Evolutionary conservation across 176 grass and related monocot genomes (phyloP).

Genomic region (Calamus simplicifolius): DNA sequence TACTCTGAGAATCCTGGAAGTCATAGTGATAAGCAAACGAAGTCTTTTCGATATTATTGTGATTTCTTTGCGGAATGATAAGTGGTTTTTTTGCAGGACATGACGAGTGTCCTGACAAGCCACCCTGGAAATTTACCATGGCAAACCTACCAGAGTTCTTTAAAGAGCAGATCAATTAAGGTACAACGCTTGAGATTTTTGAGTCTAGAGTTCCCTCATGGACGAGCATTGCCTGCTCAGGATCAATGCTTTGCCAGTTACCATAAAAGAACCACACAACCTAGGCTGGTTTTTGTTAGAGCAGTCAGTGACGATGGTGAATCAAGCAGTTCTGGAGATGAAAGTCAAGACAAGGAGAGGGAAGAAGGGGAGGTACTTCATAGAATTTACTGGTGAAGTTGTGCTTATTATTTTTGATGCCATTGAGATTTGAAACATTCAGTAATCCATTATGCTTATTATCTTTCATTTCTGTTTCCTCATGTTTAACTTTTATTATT

Average conservation of each 20-base stretch:
- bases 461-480: no score
- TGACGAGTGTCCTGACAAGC: conserved; percentile 40
- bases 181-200: conserved; percentile 16
- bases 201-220: conserved; percentile 14
- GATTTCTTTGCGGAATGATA: background rate
- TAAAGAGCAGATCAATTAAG: conserved; percentile 16
- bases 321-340: conserved; percentile 23
- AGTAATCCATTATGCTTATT: no score
- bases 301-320: conserved; percentile 24
- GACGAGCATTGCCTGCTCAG: conserved; percentile 6
- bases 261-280: conserved; percentile 1
- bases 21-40: no score
- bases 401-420: background rate
- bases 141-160: conserved; percentile 15
- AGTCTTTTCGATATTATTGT: background rate
- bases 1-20: no score
- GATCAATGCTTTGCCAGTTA: conserved; percentile 5
- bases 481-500: no score
- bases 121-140: conserved; percentile 23
- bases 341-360: conserved; percentile 17
- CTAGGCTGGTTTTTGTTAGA: conserved; percentile 11
- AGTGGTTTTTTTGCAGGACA: conserved; percentile 1
- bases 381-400: background rate
- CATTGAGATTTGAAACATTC: background rate
- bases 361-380: conserved; percentile 24